Base-by-base conservation (phyloP, 1,284 basidiomycete genomes). In the Cutaneotrichosporon sp. region DNA sequence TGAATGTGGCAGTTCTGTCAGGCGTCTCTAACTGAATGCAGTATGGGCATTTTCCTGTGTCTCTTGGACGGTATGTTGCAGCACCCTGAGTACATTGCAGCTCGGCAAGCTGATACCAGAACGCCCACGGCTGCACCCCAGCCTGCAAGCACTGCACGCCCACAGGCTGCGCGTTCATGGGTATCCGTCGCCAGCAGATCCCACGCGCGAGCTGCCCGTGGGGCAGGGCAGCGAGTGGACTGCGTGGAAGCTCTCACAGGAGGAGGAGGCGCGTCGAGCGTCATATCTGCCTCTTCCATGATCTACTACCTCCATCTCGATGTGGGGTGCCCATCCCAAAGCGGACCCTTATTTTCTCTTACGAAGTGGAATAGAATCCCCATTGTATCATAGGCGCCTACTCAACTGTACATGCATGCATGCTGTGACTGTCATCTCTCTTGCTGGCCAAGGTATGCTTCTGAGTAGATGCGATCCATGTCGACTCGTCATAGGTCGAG, bases 11-110 rank as follows among this genome's bases (percentile, higher is more conserved):
- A 8, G 35, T n/a, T n/a, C n/a, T n/a, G n/a, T n/a, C n/a, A n/a
- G n/a, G n/a, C n/a, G n/a, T n/a, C n/a, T n/a, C n/a, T n/a, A 44
- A 16, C 17, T 38, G 25, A 31, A 33, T 3, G 3, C 38, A 55
- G 49, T 9, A 52, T 52, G 54, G 50, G 54, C 29, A 56, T 56
- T 37, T 56, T 41, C 22, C 41, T 56, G 8, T 56, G 54, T 26
- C 42, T 56, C 10, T n/a, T 52, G 2, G 54, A 56, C 24, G 54
- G 54, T 51, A 32, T 11, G 49, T 6, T 12, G 31, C 5, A n/a
- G 20, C 3, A 24, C 10, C 12, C 20, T 19, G 16, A 17, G 20
- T 24, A n/a, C 5, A 17, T 25, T n/a, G n/a, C n/a, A n/a, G n/a
- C n/a, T n/a, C n/a, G n/a, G n/a, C n/a, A 9, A 4, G n/a, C 42